These are phyloP conservation scores for Peniophora sp. DNA, from an alignment of 1,284 basidiomycete genomes.

Conservation along the genomic window DNA sequence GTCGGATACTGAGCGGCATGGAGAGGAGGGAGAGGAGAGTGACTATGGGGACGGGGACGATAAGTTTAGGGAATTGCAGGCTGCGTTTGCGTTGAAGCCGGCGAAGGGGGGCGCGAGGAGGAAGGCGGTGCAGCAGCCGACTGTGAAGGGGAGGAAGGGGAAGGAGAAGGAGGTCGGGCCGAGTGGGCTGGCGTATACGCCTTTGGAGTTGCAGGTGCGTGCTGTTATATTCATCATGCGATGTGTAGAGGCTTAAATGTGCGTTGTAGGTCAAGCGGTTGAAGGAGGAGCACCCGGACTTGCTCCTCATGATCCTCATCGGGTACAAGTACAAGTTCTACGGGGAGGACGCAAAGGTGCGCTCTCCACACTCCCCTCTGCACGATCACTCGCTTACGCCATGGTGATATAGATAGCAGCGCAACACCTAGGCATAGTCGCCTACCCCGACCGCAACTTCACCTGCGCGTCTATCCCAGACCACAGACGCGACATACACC, in stretches of 20 bases:
- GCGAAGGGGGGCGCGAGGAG: constrained; percentile 24
- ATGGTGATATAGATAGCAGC: constrained; percentile 56
- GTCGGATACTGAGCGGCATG: constrained; percentile 4
- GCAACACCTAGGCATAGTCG: constrained; percentile 76
- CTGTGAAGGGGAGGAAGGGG: constrained; percentile 27
- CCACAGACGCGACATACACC: constrained; percentile 77
- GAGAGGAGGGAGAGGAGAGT: constrained; percentile 24
- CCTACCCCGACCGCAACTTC: constrained; percentile 75
- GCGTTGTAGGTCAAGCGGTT: constrained; percentile 52
- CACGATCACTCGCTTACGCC: neutral
- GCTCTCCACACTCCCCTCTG: constrained; percentile 1
- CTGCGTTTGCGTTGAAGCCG: constrained; percentile 31
- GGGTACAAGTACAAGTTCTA: constrained; percentile 89
- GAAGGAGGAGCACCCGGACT: constrained; percentile 68
- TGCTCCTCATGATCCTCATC: constrained; percentile 79
- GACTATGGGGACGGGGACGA: no score
- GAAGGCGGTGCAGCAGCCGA: constrained; percentile 13
- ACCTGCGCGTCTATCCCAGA: constrained; percentile 77
- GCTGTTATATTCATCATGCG: neutral
- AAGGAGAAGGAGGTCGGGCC: constrained; percentile 57
- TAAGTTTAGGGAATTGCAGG: constrained; percentile 39
- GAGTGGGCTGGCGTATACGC: constrained; percentile 74
- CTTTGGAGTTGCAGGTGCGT: constrained; percentile 73
- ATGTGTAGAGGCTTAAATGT: neutral
- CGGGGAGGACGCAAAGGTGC: constrained; percentile 81